Conservation (phyloP, 768 basidiomycete species). For the Phaeotremella skinneri region DNA sequence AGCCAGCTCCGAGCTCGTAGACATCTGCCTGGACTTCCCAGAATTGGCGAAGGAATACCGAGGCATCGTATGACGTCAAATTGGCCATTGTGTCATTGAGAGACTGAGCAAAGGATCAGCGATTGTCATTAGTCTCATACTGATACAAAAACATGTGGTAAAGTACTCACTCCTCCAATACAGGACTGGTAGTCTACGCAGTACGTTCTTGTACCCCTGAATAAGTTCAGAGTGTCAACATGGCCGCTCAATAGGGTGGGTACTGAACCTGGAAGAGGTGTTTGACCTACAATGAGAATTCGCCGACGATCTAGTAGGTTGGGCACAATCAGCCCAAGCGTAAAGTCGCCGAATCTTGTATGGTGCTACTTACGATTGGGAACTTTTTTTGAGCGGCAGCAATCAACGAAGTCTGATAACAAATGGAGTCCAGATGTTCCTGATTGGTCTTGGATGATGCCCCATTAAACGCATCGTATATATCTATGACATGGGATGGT, state of each 20-base stretch:
- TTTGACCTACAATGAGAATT: slow-evolving; percentile 31
- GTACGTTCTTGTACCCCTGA: slow-evolving; percentile 35
- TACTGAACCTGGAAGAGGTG: neutral
- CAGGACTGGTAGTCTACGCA: slow-evolving; percentile 46
- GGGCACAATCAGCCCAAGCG: neutral
- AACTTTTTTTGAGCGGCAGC: slow-evolving; percentile 30
- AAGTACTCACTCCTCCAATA: slow-evolving; percentile 17
- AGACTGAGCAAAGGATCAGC: neutral
- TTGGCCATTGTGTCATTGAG: slow-evolving; percentile 28
- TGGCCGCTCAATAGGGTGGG: too few relatives aligned
- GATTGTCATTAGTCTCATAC: slow-evolving; percentile 4
- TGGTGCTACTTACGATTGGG: slow-evolving; percentile 31
- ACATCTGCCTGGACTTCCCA: slow-evolving; percentile 45
- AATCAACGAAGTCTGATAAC: slow-evolving; percentile 18
- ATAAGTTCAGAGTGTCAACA: neutral
- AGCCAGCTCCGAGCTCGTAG: slow-evolving; percentile 41
- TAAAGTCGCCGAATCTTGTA: neutral
- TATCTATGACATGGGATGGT: slow-evolving; percentile 15
- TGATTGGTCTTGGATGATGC: slow-evolving; percentile 26
- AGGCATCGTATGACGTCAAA: slow-evolving; percentile 32
- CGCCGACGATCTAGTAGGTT: slow-evolving; percentile 38
- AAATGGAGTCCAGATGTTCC: slow-evolving; percentile 40
- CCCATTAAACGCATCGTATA: slow-evolving; percentile 37
- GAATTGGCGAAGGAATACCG: slow-evolving; percentile 40
- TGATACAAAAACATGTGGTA: neutral